These are phyloP conservation scores for Jimgerdemannia lactiflua DNA, from an alignment of 192 early-diverging fungal genomes.

Conservation along the genomic window DNA sequence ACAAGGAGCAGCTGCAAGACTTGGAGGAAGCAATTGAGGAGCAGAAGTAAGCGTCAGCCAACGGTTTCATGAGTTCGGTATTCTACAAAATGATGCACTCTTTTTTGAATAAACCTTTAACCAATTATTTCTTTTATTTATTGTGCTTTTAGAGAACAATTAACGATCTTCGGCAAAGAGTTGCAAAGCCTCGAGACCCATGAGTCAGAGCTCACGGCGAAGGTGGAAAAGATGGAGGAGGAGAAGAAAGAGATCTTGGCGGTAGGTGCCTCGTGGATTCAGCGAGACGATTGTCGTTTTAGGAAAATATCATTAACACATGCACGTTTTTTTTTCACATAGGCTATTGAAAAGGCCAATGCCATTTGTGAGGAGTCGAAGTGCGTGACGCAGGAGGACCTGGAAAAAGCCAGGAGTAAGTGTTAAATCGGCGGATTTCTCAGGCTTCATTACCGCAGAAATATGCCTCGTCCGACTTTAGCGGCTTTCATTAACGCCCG, in stretches of 20 bases:
- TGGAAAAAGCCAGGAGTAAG: conserved; percentile 1
- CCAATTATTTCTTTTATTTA: background rate
- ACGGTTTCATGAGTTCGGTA: background rate
- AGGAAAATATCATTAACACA: background rate
- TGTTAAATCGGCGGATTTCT: too few species aligned
- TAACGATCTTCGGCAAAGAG: conserved; percentile 8
- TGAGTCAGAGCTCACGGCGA: conserved; percentile 4
- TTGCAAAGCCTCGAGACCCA: conserved; percentile 3
- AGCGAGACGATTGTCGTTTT: background rate
- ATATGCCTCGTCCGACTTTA: too few species aligned
- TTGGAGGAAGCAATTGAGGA: conserved; percentile 16
- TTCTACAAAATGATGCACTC: too few species aligned
- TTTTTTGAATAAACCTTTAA: too few species aligned
- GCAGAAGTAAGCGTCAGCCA: conserved; percentile 7
- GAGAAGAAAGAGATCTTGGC: conserved; percentile 6
- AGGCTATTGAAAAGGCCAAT: conserved; percentile 10
- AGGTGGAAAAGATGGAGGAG: background rate
- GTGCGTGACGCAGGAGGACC: conserved; percentile 10
- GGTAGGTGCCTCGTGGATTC: background rate
- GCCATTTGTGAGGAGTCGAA: conserved; percentile 8
- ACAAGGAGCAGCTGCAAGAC: conserved; percentile 6
- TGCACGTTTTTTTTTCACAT: background rate
- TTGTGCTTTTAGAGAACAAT: background rate
- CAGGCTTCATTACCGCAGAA: too few species aligned
- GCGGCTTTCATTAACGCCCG: too few species aligned